Percentiles rank a stretch among this genome's conserved stretches.
Conservation (phyloP, 345 rosid species). For the Eucalyptus pauciflora region DNA sequence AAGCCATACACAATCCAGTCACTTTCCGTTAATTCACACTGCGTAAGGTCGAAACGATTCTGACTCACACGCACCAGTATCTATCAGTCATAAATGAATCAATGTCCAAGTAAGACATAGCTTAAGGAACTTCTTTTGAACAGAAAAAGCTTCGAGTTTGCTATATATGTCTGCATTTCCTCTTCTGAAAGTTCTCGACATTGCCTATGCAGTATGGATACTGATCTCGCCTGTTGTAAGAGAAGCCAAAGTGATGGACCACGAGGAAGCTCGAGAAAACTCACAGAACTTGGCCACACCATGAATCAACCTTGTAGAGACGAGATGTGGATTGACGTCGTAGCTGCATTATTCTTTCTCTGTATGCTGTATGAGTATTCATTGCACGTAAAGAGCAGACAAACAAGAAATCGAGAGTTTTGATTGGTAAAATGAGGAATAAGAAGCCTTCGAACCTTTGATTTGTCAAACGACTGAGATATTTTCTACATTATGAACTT, state of each 20-base stretch:
- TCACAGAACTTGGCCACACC: neutral
- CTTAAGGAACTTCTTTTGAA: neutral
- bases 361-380: neutral
- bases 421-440: neutral
- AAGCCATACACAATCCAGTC: neutral
- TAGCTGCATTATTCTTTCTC: neutral
- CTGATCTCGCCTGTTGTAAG: slow-evolving; percentile 56
- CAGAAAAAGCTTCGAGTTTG: neutral
- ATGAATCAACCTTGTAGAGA: neutral
- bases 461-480: neutral
- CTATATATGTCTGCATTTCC: neutral
- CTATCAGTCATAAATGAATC: neutral
- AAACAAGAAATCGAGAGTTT: neutral
- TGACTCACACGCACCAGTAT: neutral
- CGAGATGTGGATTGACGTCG: neutral
- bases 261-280: slow-evolving; percentile 9
- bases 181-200: neutral
- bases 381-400: neutral
- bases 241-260: slow-evolving; percentile 30
- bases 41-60: neutral
- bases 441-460: neutral
- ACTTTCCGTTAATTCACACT: neutral
- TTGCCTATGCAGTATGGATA: slow-evolving; percentile 54
- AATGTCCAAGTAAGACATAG: neutral
- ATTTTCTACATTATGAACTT: neutral